Evolutionary conservation across 1,284 basidiomycete genomes (phyloP).

Genomic region (Singerocomus inundabilis): DNA sequence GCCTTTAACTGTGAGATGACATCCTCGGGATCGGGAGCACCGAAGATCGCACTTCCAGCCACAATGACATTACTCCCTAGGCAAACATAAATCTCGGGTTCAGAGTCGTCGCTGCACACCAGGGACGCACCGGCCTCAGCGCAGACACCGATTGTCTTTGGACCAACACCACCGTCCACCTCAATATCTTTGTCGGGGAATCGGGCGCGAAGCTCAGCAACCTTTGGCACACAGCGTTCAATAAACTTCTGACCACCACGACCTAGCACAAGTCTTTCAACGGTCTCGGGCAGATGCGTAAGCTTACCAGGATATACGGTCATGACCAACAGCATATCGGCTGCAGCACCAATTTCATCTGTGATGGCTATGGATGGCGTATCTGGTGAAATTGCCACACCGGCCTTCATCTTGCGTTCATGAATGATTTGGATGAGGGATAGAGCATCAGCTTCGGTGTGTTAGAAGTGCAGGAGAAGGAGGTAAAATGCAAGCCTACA

Average conservation of each 20-base stretch:
- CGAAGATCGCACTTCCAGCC: constrained; percentile 95
- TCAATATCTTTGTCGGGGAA: constrained; percentile 95
- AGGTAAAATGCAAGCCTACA: constrained; percentile 48
- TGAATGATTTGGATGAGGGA: constrained; percentile 79
- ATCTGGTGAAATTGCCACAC: constrained; percentile 92
- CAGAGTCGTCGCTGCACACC: neutral
- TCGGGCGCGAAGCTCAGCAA: constrained; percentile 85
- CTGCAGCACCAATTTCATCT: constrained; percentile 73
- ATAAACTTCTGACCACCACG: constrained; percentile 97
- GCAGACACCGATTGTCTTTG: constrained; percentile 86
- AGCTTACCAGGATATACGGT: constrained; percentile 84
- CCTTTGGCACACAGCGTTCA: constrained; percentile 89
- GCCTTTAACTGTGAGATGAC: constrained; percentile 77
- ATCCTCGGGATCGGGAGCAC: constrained; percentile 71
- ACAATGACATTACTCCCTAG: constrained; percentile 97
- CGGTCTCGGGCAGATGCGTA: neutral
- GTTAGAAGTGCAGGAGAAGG: constrained; percentile 6
- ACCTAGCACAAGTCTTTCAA: constrained; percentile 43
- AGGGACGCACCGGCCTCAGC: constrained; percentile 78
- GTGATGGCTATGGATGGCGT: constrained; percentile 86
- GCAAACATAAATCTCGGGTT: neutral
- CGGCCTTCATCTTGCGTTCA: constrained; percentile 80
- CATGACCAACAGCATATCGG: constrained; percentile 97
- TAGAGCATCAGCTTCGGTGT: constrained; percentile 62
- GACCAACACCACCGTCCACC: constrained; percentile 96